phyloP scores from a whole-genome alignment of 768 basidiomycete genomes.

The Lanmaoa pseudosensibilis region DNA sequence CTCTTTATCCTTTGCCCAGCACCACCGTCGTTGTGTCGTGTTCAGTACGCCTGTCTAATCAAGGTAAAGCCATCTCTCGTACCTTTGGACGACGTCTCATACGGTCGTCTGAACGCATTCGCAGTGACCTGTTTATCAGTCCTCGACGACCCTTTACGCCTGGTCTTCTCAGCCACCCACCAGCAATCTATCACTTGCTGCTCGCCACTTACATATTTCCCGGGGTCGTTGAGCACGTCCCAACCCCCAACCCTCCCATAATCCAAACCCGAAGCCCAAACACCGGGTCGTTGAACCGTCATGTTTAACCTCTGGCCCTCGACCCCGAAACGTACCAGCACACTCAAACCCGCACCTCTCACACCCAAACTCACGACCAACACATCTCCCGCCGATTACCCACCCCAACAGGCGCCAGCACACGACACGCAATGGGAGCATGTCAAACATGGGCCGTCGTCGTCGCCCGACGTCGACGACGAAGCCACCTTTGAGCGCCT shows the following conservation, averaged over 20 bases:
- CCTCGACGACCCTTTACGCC: background rate
- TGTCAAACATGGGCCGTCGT: slow-evolving; percentile 13
- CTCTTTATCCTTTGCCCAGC: background rate
- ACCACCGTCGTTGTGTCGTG: too few species aligned
- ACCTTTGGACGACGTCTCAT: background rate
- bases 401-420: background rate
- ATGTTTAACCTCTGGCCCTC: slow-evolving; percentile 16
- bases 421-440: slow-evolving; percentile 28
- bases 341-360: slow-evolving; percentile 21
- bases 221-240: background rate
- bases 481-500: slow-evolving; percentile 17
- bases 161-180: background rate
- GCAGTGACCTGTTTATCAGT: background rate
- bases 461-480: slow-evolving; percentile 21
- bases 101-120: background rate
- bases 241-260: background rate
- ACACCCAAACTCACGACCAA: slow-evolving; percentile 23
- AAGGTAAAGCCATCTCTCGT: background rate
- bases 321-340: slow-evolving; percentile 18
- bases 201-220: background rate
- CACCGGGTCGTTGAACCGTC: background rate
- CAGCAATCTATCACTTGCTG: background rate
- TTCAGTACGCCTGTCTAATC: background rate
- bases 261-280: background rate
- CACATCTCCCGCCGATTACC: slow-evolving; percentile 9